Evolutionary conservation across 2,329 filamentous ascomycete genomes (phyloP).

Genomic region (Rachicladosporium sp.): DNA sequence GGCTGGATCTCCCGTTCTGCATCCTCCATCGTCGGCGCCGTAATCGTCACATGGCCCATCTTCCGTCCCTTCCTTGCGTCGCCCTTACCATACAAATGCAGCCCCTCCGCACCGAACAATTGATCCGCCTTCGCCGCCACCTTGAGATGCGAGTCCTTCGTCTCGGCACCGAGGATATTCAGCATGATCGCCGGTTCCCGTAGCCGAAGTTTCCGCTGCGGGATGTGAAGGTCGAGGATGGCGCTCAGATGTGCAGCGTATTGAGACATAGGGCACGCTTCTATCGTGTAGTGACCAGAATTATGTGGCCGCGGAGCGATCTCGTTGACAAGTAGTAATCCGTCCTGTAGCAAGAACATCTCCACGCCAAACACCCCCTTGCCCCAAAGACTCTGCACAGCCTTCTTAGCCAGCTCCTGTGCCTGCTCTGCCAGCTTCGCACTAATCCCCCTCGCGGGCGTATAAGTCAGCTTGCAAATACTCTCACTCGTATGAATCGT

Average conservation of each 20-base stretch:
- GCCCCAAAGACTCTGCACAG: conserved; percentile 69
- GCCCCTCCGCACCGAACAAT: conserved; percentile 5
- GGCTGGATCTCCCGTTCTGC: conserved; percentile 57
- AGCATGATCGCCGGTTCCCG: conserved; percentile 58
- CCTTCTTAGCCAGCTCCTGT: conserved; percentile 63
- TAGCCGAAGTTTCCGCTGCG: conserved; percentile 40
- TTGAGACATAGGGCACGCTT: conserved; percentile 79
- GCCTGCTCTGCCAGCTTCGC: conserved; percentile 50
- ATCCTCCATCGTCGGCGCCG: conserved; percentile 53
- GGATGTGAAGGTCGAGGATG: conserved; percentile 57
- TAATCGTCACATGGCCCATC: conserved; percentile 86
- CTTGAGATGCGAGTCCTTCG: conserved; percentile 49
- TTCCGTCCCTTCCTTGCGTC: conserved; percentile 77
- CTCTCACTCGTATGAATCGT: conserved; percentile 80
- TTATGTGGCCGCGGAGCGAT: conserved; percentile 78
- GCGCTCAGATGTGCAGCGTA: conserved; percentile 82
- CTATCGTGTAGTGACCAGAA: conserved; percentile 90
- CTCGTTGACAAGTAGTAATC: conserved; percentile 67
- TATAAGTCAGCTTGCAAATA: conserved; percentile 86
- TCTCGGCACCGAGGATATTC: conserved; percentile 64
- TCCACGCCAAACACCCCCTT: conserved; percentile 94
- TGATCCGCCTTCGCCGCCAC: too few species aligned
- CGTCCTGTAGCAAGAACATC: conserved; percentile 74
- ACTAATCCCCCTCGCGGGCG: conserved; percentile 63
- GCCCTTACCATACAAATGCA: conserved; percentile 88